Evolutionary conservation across 2,329 filamentous ascomycete species (phyloP), one percentile per base, ranked within the genome.

Genomic region (Calonectria hongkongensis): DNA sequence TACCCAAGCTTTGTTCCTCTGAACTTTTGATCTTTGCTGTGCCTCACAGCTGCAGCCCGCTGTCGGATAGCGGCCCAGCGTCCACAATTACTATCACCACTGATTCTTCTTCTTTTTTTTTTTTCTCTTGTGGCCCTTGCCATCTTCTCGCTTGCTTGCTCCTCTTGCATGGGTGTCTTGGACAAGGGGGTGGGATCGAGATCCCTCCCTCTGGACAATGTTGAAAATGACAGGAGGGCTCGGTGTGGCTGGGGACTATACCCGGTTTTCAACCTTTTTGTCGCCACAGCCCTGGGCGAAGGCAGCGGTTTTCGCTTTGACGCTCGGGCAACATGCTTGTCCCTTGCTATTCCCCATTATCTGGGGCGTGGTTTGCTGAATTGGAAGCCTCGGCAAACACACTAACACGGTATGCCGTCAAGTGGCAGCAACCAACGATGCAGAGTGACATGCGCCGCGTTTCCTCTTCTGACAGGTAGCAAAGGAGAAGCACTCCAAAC

Each of bases 1-100:
- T 58, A 39, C 54, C 54, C 18, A 58, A 39, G 13, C 36, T 36
- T 36, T 43, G 21, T 18, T 25, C 56, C 21, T 18, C 36, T 62
- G 36, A 39, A 21, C 58, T 28, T 62, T 62, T 45, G 41, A 62
- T 62, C 58, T 54, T 33, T 33, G 45, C 66, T 68, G 66, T 68
- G 66, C 66, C 56, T 43, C 66, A 28, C 10, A 16, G 66, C 43
- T 43, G 66, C 66, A 63, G 45, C 45, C 5, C 56, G 25, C 39
- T 43, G 41, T 45, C 56, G 25, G 36, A 41, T 30, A 58, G 9
- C 43, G 45, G 56, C 43, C 39, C 54, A 33, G 56, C 66, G 45
- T 43, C 66, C 66, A 68, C 66, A 43, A 33, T 68, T 68, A 25
- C 15, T 45, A 36, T 36, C 36, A 39, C 36, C 30, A 25, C 27